Percentiles rank a stretch among this genome's conserved stretches.
These are phyloP conservation scores for Acidomyces sp. DNA, from an alignment of 495 filamentous ascomycete genomes.

Conservation along the genomic window DNA sequence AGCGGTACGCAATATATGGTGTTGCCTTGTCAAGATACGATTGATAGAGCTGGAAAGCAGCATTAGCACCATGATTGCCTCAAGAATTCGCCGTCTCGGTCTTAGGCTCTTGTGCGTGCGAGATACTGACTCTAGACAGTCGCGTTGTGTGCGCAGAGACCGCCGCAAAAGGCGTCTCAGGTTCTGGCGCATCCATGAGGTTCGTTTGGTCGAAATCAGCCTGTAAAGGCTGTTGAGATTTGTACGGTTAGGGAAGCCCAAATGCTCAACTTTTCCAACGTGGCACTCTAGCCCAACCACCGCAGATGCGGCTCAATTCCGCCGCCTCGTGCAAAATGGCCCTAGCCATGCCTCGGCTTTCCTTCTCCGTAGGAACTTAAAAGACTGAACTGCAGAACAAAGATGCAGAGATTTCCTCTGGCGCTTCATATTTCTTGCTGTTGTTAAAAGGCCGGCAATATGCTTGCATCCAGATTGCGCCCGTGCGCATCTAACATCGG, in stretches of 20 bases:
- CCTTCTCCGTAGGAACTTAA: too few relatives aligned
- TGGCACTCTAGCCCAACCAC: too few relatives aligned
- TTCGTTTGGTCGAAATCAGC: too few relatives aligned
- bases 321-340: too few relatives aligned
- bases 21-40: slow-evolving; percentile 83
- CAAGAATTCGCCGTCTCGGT: background rate
- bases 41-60: slow-evolving; percentile 67
- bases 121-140: slow-evolving; percentile 40
- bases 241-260: too few relatives aligned
- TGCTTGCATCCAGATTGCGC: slow-evolving; percentile 31
- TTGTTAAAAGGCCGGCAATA: slow-evolving; percentile 1
- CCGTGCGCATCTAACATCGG: slow-evolving; percentile 46
- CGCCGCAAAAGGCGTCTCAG: slow-evolving; percentile 73
- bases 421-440: background rate
- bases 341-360: too few relatives aligned
- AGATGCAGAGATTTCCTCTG: too few relatives aligned
- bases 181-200: slow-evolving; percentile 75
- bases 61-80: slow-evolving; percentile 8
- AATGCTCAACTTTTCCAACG: too few relatives aligned
- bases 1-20: slow-evolving; percentile 75
- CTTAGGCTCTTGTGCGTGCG: background rate
- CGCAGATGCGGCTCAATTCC: too few relatives aligned
- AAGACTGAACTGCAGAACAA: too few relatives aligned
- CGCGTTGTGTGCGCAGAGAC: slow-evolving; percentile 71
- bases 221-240: too few relatives aligned